A percentile compares a stretch with the other conserved stretches of the same genome.
Evolutionary conservation across 495 filamentous ascomycete genomes (phyloP).

Genomic region (Aspergillus panamensis): DNA sequence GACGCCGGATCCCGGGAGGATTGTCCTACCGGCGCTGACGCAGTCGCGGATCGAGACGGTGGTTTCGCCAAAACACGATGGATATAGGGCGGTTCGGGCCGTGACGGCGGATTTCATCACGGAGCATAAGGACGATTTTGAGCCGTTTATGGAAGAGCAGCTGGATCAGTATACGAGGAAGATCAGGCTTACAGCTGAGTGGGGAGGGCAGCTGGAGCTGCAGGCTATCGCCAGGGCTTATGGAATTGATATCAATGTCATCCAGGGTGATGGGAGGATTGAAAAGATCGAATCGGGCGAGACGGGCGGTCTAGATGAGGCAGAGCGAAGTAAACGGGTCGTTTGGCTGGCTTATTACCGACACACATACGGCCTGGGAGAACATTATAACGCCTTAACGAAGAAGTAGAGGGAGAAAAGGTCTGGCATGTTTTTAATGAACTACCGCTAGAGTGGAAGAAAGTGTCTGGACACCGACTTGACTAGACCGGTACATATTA

Average conservation of each 20-base stretch:
- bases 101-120: slow-evolving; percentile 55
- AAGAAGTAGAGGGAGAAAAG: slow-evolving; percentile 21
- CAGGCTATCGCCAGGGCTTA: slow-evolving; percentile 80
- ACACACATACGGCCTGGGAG: slow-evolving; percentile 86
- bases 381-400: slow-evolving; percentile 90
- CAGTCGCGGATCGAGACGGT: slow-evolving; percentile 44
- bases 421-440: too few species aligned
- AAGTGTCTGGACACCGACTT: not conserved
- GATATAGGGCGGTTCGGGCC: slow-evolving; percentile 46
- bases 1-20: slow-evolving; percentile 43
- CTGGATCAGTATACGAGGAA: slow-evolving; percentile 68
- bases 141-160: slow-evolving; percentile 77
- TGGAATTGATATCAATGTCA: slow-evolving; percentile 74
- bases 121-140: slow-evolving; percentile 58
- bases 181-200: slow-evolving; percentile 87
- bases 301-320: slow-evolving; percentile 42
- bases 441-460: not conserved
- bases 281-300: slow-evolving; percentile 65
- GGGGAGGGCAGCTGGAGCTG: slow-evolving; percentile 92
- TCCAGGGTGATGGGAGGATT: slow-evolving; percentile 74
- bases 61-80: slow-evolving; percentile 40
- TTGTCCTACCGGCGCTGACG: slow-evolving; percentile 35
- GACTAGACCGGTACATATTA: not conserved
- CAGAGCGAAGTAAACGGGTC: slow-evolving; percentile 37
- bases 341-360: slow-evolving; percentile 95